Percentiles rank a stretch among this genome's conserved stretches.
phyloP scores from a whole-genome alignment of 2,329 filamentous ascomycete species.

The Talaromyces sp. region DNA sequence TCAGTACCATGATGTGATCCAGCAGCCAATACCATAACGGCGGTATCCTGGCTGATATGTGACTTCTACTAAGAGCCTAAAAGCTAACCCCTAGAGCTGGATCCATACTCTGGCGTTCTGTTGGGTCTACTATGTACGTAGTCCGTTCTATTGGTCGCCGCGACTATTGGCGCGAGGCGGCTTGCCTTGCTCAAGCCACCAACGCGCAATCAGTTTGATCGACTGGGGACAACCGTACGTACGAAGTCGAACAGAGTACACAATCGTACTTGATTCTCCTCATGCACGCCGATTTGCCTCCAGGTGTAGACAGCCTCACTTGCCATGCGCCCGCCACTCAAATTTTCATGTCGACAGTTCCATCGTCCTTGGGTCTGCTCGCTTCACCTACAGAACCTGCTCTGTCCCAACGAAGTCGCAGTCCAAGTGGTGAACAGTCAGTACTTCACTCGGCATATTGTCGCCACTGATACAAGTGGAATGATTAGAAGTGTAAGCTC shows the following conservation, averaged over 20 bases:
- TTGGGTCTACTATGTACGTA: no score
- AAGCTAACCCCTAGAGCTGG: background rate
- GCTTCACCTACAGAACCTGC: background rate
- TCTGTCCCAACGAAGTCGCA: background rate
- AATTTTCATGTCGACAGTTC: background rate
- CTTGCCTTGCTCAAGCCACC: slow-evolving; percentile 13
- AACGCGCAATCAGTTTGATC: background rate
- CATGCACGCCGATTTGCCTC: background rate
- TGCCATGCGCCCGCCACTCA: background rate
- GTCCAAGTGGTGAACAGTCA: background rate
- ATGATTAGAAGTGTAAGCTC: background rate
- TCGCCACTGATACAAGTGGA: background rate
- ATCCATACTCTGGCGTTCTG: background rate
- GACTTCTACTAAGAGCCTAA: background rate
- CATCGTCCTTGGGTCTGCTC: background rate
- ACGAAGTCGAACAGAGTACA: background rate
- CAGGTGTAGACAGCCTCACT: slow-evolving; percentile 7
- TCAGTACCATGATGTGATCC: background rate
- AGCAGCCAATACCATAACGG: background rate
- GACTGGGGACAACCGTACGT: background rate
- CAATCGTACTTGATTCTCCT: background rate
- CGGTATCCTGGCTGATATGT: background rate
- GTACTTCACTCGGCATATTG: background rate
- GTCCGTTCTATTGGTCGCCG: slow-evolving; percentile 14
- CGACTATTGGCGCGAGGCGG: slow-evolving; percentile 16